Conservation (phyloP, 2,329 filamentous ascomycete species). For the Delphinella strobiligena region DNA sequence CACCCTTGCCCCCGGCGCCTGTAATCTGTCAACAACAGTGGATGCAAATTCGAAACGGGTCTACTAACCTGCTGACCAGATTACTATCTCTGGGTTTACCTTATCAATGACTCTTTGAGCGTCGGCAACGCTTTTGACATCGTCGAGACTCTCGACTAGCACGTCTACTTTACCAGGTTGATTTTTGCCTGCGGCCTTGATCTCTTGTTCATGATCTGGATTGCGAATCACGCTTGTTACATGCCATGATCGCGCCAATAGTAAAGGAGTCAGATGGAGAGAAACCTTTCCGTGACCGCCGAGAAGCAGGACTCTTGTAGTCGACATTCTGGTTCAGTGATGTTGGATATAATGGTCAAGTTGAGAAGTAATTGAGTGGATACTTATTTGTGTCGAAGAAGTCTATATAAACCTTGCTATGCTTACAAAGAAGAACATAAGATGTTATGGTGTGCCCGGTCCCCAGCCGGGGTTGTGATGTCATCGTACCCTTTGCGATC, state of each 20-base stretch:
- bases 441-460: no score
- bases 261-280: slow-evolving; percentile 61
- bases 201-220: slow-evolving; percentile 51
- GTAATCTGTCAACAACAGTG: not conserved
- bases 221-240: slow-evolving; percentile 70
- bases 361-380: no score
- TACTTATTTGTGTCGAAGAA: no score
- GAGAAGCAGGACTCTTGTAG: slow-evolving; percentile 49
- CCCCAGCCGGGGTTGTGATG: no score
- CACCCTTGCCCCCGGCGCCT: slow-evolving; percentile 46
- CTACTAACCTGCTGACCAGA: slow-evolving; percentile 52
- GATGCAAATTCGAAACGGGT: not conserved
- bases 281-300: slow-evolving; percentile 75
- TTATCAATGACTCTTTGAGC: slow-evolving; percentile 51
- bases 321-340: no score
- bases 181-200: slow-evolving; percentile 48
- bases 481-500: no score
- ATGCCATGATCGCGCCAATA: slow-evolving; percentile 61
- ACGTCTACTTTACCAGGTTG: slow-evolving; percentile 55
- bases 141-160: slow-evolving; percentile 58
- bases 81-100: slow-evolving; percentile 52
- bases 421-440: no score
- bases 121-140: slow-evolving; percentile 51
- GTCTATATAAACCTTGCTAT: no score
- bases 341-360: no score